Conservation (phyloP, 257 asterid species). For the Osmanthus fragrans region DNA sequence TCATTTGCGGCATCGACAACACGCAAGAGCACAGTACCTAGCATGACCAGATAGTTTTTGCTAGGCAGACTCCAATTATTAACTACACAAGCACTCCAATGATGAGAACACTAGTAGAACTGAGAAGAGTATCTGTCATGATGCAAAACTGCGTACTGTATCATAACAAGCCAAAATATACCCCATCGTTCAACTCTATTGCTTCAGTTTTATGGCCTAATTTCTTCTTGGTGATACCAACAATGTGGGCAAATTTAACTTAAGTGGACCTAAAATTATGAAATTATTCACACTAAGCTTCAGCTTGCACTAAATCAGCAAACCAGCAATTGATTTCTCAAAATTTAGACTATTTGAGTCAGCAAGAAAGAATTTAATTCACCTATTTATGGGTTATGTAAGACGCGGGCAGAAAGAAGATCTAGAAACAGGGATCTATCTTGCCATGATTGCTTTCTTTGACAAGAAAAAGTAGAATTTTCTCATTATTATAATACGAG, state of each 20-base stretch:
- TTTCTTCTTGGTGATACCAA: background rate
- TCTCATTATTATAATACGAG: background rate
- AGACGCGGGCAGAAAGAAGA: background rate
- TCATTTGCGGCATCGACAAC: background rate
- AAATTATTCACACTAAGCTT: slow-evolving; percentile 10
- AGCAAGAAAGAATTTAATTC: background rate
- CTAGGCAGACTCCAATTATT: background rate
- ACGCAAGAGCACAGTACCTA: background rate
- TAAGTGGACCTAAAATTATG: slow-evolving; percentile 12
- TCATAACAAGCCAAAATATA: slow-evolving; percentile 3
- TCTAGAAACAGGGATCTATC: background rate
- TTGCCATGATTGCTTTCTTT: background rate
- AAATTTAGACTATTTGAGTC: slow-evolving; percentile 8
- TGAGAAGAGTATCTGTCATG: background rate
- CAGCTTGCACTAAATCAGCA: slow-evolving; percentile 6
- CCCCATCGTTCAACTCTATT: slow-evolving; percentile 13
- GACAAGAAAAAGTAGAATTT: background rate
- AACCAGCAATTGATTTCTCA: slow-evolving; percentile 6
- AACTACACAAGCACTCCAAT: background rate
- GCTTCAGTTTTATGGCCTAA: slow-evolving; percentile 9
- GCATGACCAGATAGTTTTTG: background rate
- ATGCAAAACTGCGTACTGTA: background rate
- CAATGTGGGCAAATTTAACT: slow-evolving; percentile 3
- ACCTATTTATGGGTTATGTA: background rate
- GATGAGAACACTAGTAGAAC: background rate